phyloP scores from a whole-genome alignment of 2,329 filamentous ascomycete genomes.

The Pseudocercospora macadamiae region DNA sequence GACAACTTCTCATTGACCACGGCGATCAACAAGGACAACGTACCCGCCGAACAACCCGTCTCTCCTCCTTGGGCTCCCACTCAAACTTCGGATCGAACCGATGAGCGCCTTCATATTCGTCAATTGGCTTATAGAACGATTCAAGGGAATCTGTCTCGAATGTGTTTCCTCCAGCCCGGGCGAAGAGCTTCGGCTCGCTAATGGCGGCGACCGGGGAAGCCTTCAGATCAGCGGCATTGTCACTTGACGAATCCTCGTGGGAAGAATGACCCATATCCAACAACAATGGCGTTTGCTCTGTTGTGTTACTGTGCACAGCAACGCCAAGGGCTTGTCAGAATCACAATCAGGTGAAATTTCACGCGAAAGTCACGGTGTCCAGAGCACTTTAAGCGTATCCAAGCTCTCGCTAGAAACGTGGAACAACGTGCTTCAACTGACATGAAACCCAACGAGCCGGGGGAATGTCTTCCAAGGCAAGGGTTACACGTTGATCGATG shows the following conservation, averaged over 20 bases:
- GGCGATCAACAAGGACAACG: neutral
- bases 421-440: neutral
- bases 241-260: conserved; percentile 7
- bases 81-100: conserved; percentile 59
- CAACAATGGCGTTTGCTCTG: neutral
- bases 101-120: conserved; percentile 60
- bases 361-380: conserved; percentile 1
- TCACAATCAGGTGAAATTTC: too few species aligned
- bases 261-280: conserved; percentile 4
- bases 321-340: conserved; percentile 11
- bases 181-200: conserved; percentile 25
- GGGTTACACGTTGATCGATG: conserved; percentile 8
- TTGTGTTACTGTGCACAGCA: neutral
- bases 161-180: conserved; percentile 33
- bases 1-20: too few species aligned
- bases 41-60: conserved; percentile 57
- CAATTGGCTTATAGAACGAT: conserved; percentile 55
- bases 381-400: conserved; percentile 13
- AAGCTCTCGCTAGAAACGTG: conserved; percentile 10
- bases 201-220: conserved; percentile 21
- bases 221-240: conserved; percentile 17
- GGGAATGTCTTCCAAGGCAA: conserved; percentile 5
- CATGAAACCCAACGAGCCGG: conserved; percentile 1
- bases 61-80: conserved; percentile 62
- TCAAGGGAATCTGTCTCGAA: conserved; percentile 42